Conservation (phyloP, 2,329 filamentous ascomycete species). For the Myriosclerotinia curreyana region DNA sequence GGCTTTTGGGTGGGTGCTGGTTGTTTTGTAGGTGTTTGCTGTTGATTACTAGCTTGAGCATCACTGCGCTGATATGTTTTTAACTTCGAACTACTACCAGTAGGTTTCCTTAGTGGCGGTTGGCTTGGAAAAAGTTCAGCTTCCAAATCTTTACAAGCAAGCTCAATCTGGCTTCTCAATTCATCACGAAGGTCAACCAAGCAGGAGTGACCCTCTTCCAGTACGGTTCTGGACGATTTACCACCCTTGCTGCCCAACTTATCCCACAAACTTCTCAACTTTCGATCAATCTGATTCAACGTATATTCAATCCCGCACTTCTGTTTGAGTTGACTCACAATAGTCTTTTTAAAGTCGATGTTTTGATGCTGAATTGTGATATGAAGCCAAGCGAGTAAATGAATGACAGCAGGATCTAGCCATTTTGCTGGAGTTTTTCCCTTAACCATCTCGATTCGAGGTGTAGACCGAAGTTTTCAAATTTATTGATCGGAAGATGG, state of each 20-base stretch:
- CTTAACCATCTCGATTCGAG: neutral
- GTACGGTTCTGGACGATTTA: neutral
- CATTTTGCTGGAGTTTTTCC: slow-evolving; percentile 1
- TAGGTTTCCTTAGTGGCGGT: neutral
- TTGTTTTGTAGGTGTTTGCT: neutral
- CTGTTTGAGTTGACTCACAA: neutral
- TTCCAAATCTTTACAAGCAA: neutral
- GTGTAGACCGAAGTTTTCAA: too few species aligned
- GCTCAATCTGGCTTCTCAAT: neutral
- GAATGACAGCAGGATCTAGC: neutral
- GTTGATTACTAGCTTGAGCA: neutral
- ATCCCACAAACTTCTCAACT: neutral
- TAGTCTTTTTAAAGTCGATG: slow-evolving; percentile 1
- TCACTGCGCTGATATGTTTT: neutral
- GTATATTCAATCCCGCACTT: neutral
- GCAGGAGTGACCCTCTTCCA: neutral
- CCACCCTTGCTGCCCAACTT: neutral
- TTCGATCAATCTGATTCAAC: neutral
- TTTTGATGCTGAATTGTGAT: neutral
- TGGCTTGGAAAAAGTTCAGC: neutral
- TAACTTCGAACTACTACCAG: neutral
- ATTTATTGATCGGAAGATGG: too few species aligned
- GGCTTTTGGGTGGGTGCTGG: too few species aligned
- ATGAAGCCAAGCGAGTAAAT: slow-evolving; percentile 15
- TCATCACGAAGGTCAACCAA: neutral